Percentiles rank a stretch among this genome's conserved stretches.
phyloP scores from a whole-genome alignment of 352 stramenopile species.

The Phytophthora citrophthora region DNA sequence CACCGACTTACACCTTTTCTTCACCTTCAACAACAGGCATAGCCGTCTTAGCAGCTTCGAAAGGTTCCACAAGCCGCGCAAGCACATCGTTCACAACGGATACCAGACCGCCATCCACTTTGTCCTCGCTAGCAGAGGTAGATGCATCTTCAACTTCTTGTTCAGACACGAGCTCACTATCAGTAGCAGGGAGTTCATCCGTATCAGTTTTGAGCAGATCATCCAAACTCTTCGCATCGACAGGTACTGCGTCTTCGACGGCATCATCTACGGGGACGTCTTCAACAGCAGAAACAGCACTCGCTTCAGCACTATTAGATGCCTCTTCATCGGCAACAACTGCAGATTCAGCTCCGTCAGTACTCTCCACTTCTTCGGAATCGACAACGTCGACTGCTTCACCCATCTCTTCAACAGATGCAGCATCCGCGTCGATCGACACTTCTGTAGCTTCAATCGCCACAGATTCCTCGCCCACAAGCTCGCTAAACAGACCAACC shows the following conservation, averaged over 20 bases:
- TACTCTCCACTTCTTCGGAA: slow-evolving; percentile 3
- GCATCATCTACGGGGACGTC: neutral
- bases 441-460: slow-evolving; percentile 26
- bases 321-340: neutral
- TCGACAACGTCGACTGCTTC: neutral
- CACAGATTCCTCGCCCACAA: slow-evolving; percentile 14
- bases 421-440: slow-evolving; percentile 8
- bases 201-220: slow-evolving; percentile 3
- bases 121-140: slow-evolving; percentile 5
- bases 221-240: neutral
- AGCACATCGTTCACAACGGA: slow-evolving; percentile 39
- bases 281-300: neutral
- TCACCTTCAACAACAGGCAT: slow-evolving; percentile 9
- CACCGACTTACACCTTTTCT: slow-evolving; percentile 19
- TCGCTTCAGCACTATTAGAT: slow-evolving; percentile 6
- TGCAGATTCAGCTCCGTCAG: neutral
- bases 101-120: slow-evolving; percentile 17
- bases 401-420: neutral
- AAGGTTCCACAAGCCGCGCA: slow-evolving; percentile 34
- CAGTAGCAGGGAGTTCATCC: slow-evolving; percentile 2
- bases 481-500: slow-evolving; percentile 2
- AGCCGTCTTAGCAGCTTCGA: slow-evolving; percentile 31
- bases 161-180: slow-evolving; percentile 2
- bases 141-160: slow-evolving; percentile 4
- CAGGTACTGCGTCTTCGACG: neutral